Conservation (phyloP, 2,329 filamentous ascomycete species). For the Plectosphaerella plurivora region DNA sequence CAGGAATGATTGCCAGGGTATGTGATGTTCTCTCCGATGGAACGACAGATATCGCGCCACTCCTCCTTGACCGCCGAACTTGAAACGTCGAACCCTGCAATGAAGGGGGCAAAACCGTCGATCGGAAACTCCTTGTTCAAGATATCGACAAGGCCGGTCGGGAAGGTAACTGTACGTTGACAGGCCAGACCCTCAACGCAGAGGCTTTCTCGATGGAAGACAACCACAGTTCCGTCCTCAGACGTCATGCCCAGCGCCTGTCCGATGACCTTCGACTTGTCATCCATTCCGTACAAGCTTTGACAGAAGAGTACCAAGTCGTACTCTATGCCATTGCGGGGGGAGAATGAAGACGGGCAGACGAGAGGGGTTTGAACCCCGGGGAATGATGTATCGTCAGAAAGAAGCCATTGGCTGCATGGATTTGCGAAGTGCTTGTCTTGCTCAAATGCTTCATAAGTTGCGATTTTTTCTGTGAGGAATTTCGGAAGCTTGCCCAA, state of each 20-base stretch:
- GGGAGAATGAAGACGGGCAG: slow-evolving; percentile 36
- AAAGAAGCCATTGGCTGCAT: slow-evolving; percentile 37
- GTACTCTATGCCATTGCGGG: slow-evolving; percentile 31
- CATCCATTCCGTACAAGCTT: slow-evolving; percentile 58
- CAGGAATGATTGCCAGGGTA: slow-evolving; percentile 24
- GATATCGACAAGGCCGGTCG: slow-evolving; percentile 37
- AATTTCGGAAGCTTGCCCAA: slow-evolving; percentile 40
- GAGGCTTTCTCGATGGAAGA: slow-evolving; percentile 52
- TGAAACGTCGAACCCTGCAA: slow-evolving; percentile 39
- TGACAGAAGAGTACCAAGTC: slow-evolving; percentile 59
- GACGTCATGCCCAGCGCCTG: slow-evolving; percentile 42
- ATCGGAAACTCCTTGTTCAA: slow-evolving; percentile 37
- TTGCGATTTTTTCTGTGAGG: slow-evolving; percentile 37
- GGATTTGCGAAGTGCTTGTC: slow-evolving; percentile 38
- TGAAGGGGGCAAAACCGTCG: slow-evolving; percentile 47
- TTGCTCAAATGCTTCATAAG: slow-evolving; percentile 51
- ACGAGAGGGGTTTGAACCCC: slow-evolving; percentile 28
- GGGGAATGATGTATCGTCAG: slow-evolving; percentile 30
- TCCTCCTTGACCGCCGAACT: slow-evolving; percentile 23
- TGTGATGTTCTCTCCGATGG: slow-evolving; percentile 16
- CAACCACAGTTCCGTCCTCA: slow-evolving; percentile 36
- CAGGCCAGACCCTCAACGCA: slow-evolving; percentile 42
- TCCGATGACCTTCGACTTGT: slow-evolving; percentile 40
- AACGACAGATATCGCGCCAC: slow-evolving; percentile 51
- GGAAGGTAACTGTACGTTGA: slow-evolving; percentile 40